A percentile compares a stretch with the other conserved stretches of the same genome.
Conservation (phyloP, 257 asterid genomes). For the Solanum infundibuliforme region DNA sequence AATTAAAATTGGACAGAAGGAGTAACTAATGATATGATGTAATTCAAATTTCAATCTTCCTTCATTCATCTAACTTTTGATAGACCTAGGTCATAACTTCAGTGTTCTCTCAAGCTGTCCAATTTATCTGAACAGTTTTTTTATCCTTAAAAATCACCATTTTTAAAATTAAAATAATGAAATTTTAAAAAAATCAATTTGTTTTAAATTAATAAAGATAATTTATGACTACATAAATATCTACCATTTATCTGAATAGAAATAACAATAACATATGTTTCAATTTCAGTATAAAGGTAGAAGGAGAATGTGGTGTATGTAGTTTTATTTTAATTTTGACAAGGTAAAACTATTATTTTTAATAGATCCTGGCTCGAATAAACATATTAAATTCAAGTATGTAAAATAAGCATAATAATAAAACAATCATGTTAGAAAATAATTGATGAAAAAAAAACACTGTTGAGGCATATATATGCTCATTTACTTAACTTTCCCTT, state of each 20-base stretch:
- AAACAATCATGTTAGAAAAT: neutral
- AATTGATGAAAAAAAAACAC: neutral
- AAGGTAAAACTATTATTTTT: neutral
- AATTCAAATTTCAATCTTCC: neutral
- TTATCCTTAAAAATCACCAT: too few relatives aligned
- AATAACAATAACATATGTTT: too few relatives aligned
- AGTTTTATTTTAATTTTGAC: too few relatives aligned
- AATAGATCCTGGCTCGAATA: neutral
- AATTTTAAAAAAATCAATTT: too few relatives aligned
- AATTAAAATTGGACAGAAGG: too few relatives aligned
- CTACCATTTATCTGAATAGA: neutral
- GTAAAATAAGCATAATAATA: neutral
- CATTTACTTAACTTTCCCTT: neutral
- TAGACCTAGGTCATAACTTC: too few relatives aligned
- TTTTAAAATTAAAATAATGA: too few relatives aligned
- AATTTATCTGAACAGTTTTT: too few relatives aligned
- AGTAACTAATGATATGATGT: too few relatives aligned
- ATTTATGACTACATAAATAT: neutral
- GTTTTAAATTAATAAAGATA: neutral
- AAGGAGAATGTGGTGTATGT: too few relatives aligned
- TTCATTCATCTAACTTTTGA: neutral
- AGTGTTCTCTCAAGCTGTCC: too few relatives aligned
- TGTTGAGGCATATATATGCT: neutral
- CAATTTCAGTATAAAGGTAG: too few relatives aligned
- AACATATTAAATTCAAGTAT: neutral